These are phyloP conservation scores for Saururus chinensis DNA, from an alignment of 164 flowering plant species.

Conservation along the genomic window DNA sequence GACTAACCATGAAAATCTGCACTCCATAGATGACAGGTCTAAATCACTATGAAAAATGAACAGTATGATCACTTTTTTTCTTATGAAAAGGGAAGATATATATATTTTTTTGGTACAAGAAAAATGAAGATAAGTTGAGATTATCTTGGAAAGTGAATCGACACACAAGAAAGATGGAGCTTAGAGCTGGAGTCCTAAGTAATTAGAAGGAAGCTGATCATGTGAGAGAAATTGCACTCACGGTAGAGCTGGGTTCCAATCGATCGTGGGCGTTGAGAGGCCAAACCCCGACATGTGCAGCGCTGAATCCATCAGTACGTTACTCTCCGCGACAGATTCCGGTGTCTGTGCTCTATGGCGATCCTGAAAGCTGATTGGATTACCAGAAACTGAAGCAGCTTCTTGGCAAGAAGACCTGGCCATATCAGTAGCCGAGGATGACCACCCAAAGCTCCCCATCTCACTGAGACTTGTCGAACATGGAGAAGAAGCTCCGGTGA, in stretches of 20 bases:
- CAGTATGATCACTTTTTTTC: background rate
- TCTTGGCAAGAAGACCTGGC: slow-evolving; percentile 7
- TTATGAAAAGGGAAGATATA: background rate
- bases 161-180: no score
- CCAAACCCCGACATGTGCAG: slow-evolving; percentile 9
- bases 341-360: slow-evolving; percentile 1
- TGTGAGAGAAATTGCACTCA: slow-evolving; percentile 1
- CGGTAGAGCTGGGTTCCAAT: slow-evolving; percentile 14
- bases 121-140: background rate
- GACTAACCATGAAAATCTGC: background rate
- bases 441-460: slow-evolving; percentile 5
- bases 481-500: slow-evolving; percentile 3
- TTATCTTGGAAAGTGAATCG: no score
- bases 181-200: background rate
- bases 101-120: background rate
- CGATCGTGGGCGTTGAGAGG: slow-evolving; percentile 4
- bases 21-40: no score
- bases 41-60: background rate
- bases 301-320: slow-evolving; percentile 6
- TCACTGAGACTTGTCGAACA: slow-evolving; percentile 4
- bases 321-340: background rate
- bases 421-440: background rate
- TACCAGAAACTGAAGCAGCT: slow-evolving; percentile 4
- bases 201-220: background rate
- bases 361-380: slow-evolving; percentile 3